These are phyloP conservation scores for Trichosanthes truncata DNA, from an alignment of 306 rosid genomes.

Conservation along the genomic window DNA sequence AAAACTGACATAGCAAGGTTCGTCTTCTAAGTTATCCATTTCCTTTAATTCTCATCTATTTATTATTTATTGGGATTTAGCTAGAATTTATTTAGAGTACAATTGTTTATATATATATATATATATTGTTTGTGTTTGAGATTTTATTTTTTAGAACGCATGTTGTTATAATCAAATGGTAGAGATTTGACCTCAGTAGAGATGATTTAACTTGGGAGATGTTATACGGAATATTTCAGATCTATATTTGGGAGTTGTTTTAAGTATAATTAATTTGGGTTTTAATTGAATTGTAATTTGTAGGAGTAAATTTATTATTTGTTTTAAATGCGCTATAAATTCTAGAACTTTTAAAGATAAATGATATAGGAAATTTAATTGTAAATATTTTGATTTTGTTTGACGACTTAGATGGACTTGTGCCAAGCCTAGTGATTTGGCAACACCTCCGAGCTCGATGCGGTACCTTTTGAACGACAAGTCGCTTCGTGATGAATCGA, in stretches of 20 bases:
- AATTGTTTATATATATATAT: too few species aligned
- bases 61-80: neutral
- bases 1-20: constrained; percentile 15
- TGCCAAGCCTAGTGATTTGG: constrained; percentile 28
- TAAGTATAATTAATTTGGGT: neutral
- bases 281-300: too few species aligned
- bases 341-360: neutral
- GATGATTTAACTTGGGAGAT: too few species aligned
- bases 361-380: neutral
- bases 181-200: too few species aligned
- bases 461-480: constrained; percentile 56
- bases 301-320: too few species aligned
- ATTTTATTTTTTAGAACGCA: too few species aligned
- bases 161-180: too few species aligned
- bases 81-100: too few species aligned
- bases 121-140: too few species aligned
- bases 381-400: neutral
- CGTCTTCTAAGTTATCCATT: neutral
- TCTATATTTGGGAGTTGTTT: neutral
- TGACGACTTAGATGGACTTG: constrained; percentile 17
- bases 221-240: neutral
- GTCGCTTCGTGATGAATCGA: constrained; percentile 27
- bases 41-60: neutral
- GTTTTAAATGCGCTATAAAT: neutral
- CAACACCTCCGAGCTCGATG: constrained; percentile 55